These are phyloP conservation scores for Spinellus fusiger DNA, from an alignment of 192 early-diverging fungal species.

Conservation along the genomic window DNA sequence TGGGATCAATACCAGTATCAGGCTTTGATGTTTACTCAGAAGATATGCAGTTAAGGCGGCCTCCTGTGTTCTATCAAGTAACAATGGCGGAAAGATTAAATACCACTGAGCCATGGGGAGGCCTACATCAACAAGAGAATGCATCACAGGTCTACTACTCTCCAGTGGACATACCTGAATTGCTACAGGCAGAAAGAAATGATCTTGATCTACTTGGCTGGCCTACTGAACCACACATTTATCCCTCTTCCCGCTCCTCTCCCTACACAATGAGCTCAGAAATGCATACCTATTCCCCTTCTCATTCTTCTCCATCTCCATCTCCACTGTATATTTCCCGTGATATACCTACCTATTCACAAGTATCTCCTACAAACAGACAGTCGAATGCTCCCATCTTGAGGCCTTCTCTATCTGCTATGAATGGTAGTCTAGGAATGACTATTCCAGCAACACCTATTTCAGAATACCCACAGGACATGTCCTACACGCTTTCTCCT, in stretches of 20 bases:
- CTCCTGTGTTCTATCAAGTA: conserved; percentile 3
- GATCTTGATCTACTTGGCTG: neutral
- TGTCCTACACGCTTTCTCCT: neutral
- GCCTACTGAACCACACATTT: neutral
- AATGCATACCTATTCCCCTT: too few species aligned
- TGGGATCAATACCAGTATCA: conserved; percentile 4
- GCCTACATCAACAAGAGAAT: neutral
- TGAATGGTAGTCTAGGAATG: conserved; percentile 6
- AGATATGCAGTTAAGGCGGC: too few species aligned
- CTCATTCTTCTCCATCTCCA: neutral
- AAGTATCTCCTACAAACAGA: too few species aligned
- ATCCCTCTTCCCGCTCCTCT: neutral
- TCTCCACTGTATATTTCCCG: neutral
- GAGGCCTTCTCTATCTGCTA: too few species aligned
- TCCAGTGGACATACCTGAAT: neutral
- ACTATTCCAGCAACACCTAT: conserved; percentile 9
- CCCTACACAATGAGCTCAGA: neutral
- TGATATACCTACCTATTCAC: too few species aligned
- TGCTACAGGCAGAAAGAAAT: neutral
- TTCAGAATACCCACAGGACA: neutral
- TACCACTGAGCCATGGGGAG: too few species aligned
- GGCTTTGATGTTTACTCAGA: conserved; percentile 13
- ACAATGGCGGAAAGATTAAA: conserved; percentile 4
- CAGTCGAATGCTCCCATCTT: too few species aligned
- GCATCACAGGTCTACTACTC: neutral